Base-by-base conservation (phyloP, 768 basidiomycete species). In the Podaxis sp. region DNA sequence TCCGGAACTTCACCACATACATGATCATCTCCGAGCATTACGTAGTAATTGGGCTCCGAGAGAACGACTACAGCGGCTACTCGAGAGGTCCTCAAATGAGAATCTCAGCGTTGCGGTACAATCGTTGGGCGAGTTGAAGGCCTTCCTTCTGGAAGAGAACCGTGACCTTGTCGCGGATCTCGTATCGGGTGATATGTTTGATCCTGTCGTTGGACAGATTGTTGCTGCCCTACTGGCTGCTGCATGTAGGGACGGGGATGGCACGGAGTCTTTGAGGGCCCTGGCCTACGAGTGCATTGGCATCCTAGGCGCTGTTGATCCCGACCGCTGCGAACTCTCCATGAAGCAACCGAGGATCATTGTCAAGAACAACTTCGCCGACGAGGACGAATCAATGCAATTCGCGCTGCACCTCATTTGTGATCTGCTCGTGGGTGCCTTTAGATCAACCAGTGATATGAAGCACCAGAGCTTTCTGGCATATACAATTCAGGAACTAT, bases 391-490 rank as follows among this genome's bases (percentile, higher is more conserved):
- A 73, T 84, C 91, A 0, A 76, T 87, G 53, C 66, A 78, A 5
- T 99, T 99, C 70, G 95, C 89, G 1, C 74, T 95, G 26, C 91
- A 96, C 73, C 86, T 99, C 48, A 90, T 99, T 62, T 79, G 81
- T 55, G 87, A 95, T 62, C 82, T 96, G 3, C 85, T 99, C 2
- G 94, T 96, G 17, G 88, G 89, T 22, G 91, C 93, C 1, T 98
- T 95, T 75, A 88, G 92, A 1, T 91, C 95, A 2, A 95, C 96
- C 0, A 96, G 95, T 71, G 96, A 99, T 69, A 91, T 96, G 69
- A 87, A 85, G 66, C 94, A 96, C 67, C 97, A 99, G 72, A 89
- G 82, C 50, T 87, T 90, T 66, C 84, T 99, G 17, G 95, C 93
- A 0, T 97, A 86, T 72, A 89, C 89, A 11, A 95, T 99, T 41